Conservation (phyloP, 441 rosid genomes). For the Breynia disticha region DNA sequence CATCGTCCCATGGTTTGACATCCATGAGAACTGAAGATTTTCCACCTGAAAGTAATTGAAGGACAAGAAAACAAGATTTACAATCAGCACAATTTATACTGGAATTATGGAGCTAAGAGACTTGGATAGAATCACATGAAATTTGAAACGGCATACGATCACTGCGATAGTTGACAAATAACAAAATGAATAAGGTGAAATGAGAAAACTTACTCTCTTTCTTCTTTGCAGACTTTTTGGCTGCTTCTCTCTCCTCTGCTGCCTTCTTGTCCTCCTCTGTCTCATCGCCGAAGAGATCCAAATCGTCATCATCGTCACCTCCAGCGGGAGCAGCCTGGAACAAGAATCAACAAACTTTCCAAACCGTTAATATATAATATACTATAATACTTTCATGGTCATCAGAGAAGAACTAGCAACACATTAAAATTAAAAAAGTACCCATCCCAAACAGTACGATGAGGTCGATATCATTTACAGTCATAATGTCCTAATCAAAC, state of each 20-base stretch:
- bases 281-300: constrained; percentile 85
- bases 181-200: neutral
- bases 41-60: constrained; percentile 39
- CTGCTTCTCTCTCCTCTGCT: constrained; percentile 78
- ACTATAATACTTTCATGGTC: too few relatives aligned
- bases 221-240: constrained; percentile 54
- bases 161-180: neutral
- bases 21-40: constrained; percentile 85
- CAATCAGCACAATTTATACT: too few relatives aligned
- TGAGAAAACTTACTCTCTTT: constrained; percentile 57
- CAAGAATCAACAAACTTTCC: neutral
- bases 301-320: constrained; percentile 60
- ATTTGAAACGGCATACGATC: too few relatives aligned
- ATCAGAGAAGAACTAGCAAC: too few relatives aligned
- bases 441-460: too few relatives aligned
- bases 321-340: constrained; percentile 39
- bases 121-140: too few relatives aligned
- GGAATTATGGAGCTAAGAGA: too few relatives aligned
- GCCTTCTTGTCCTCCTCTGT: constrained; percentile 93
- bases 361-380: too few relatives aligned
- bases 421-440: too few relatives aligned
- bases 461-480: too few relatives aligned
- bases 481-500: too few relatives aligned
- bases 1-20: constrained; percentile 97
- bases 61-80: neutral